Percentiles rank a stretch among this genome's conserved stretches.
Evolutionary conservation across 305 asterid genomes (phyloP).

Genomic region (Fraxinus platypoda): DNA sequence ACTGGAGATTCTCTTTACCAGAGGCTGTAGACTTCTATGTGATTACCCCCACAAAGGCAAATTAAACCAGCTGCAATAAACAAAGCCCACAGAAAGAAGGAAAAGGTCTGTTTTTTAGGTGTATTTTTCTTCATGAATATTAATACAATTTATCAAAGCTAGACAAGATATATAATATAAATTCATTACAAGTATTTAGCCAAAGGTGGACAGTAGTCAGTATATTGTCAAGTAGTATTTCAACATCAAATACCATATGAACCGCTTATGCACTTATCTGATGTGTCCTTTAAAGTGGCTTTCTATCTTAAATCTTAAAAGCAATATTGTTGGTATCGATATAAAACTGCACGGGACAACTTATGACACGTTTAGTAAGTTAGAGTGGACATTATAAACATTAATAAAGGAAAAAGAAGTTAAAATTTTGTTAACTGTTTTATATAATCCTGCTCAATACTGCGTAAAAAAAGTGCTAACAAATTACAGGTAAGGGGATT

Average conservation of each 20-base stretch:
- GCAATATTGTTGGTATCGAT: background rate
- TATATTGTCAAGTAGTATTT: background rate
- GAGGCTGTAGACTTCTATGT: background rate
- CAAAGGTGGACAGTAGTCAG: background rate
- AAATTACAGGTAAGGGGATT: slow-evolving; percentile 2
- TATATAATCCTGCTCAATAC: background rate
- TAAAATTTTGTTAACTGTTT: background rate
- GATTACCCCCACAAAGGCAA: background rate
- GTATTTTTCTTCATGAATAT: background rate
- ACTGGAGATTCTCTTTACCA: background rate
- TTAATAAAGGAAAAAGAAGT: background rate
- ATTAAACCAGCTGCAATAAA: background rate
- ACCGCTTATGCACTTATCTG: background rate
- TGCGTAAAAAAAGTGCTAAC: background rate
- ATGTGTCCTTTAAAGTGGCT: background rate
- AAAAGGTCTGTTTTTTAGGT: background rate
- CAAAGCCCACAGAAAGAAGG: background rate
- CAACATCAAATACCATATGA: background rate
- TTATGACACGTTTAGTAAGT: background rate
- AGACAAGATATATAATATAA: background rate
- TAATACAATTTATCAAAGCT: background rate
- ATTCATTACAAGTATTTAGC: background rate
- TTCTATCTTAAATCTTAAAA: background rate
- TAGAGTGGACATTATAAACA: background rate
- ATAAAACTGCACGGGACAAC: background rate